phyloP scores from a whole-genome alignment of 805 yeast genomes.

The Wickerhamomyces pijperi region DNA sequence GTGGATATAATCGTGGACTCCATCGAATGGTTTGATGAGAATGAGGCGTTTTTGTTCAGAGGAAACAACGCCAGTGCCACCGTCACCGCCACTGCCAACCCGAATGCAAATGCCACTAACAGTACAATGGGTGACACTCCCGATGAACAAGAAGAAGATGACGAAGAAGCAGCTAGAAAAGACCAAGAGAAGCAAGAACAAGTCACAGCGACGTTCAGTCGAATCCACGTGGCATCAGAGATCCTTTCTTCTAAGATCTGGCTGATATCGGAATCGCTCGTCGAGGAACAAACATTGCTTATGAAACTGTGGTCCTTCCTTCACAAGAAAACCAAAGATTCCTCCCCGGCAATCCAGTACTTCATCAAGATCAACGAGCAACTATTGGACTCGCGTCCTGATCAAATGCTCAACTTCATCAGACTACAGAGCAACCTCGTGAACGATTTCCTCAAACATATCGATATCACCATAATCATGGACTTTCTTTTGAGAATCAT shows the following conservation, averaged over 20 bases:
- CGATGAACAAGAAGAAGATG: too few species aligned
- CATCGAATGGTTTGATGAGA: conserved; percentile 28
- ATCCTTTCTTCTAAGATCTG: conserved; percentile 83
- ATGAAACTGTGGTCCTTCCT: conserved; percentile 71
- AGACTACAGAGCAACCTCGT: conserved; percentile 48
- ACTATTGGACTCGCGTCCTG: conserved; percentile 67
- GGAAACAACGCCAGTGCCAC: neutral
- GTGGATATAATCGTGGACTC: conserved; percentile 29
- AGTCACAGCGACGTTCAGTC: conserved; percentile 13
- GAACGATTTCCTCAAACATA: conserved; percentile 60
- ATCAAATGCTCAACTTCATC: conserved; percentile 43
- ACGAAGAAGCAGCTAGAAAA: too few species aligned
- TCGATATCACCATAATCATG: conserved; percentile 84
- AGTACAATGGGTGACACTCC: too few species aligned
- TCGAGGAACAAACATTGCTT: conserved; percentile 57
- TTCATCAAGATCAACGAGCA: conserved; percentile 86
- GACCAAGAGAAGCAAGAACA: conserved; percentile 6
- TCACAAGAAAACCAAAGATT: conserved; percentile 31
- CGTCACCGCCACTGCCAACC: too few species aligned
- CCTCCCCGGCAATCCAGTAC: conserved; percentile 67
- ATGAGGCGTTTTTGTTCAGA: conserved; percentile 9
- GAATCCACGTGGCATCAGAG: conserved; percentile 66
- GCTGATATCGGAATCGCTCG: conserved; percentile 81
- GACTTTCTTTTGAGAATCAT: conserved; percentile 82
- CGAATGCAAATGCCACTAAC: too few species aligned